Conservation (phyloP, 495 filamentous ascomycete genomes). For the Hypoxylon subgilvum region DNA sequence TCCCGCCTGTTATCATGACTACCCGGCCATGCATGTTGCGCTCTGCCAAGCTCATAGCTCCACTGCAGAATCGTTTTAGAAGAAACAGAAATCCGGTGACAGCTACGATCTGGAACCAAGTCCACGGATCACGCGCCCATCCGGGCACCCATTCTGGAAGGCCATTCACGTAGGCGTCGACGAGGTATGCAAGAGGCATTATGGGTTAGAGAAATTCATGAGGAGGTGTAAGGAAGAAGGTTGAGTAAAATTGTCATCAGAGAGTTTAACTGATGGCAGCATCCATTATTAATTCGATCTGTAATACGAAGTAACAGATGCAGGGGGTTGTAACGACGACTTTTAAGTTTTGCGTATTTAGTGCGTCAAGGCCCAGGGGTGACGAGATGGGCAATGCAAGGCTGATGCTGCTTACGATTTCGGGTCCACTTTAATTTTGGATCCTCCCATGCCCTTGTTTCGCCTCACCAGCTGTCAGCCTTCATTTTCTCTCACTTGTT, state of each 20-base stretch:
- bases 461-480: constrained; percentile 23
- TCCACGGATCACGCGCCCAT: constrained; percentile 52
- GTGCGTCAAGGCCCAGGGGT: constrained; percentile 9
- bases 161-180: constrained; percentile 67
- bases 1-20: constrained; percentile 92
- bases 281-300: constrained; percentile 26
- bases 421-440: background rate
- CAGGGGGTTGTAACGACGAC: constrained; percentile 25
- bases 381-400: constrained; percentile 30
- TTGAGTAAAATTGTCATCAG: background rate
- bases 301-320: background rate
- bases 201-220: constrained; percentile 76
- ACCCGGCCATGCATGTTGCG: constrained; percentile 91
- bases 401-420: constrained; percentile 11
- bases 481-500: constrained; percentile 4
- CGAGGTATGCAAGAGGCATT: constrained; percentile 84
- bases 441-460: constrained; percentile 13
- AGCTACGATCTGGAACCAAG: constrained; percentile 63
- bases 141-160: constrained; percentile 68
- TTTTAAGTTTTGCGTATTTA: constrained; percentile 19
- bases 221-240: background rate
- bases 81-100: constrained; percentile 65
- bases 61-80: constrained; percentile 79
- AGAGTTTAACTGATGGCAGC: constrained; percentile 15
- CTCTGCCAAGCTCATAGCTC: constrained; percentile 76